Conservation (phyloP, 2,329 filamentous ascomycete species). For the Aphanocladium album region DNA sequence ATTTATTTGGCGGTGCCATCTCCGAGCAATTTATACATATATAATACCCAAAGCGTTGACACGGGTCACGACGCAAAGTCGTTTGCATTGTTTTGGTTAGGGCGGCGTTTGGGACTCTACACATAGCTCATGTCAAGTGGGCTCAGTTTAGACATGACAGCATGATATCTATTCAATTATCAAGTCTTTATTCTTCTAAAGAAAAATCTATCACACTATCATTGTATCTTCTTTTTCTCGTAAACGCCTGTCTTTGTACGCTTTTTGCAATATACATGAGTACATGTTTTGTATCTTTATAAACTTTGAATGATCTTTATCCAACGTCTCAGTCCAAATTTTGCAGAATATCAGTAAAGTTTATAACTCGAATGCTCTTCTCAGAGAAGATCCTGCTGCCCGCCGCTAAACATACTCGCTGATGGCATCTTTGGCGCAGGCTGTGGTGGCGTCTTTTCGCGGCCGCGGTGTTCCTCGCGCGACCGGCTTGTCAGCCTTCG, state of each 20-base stretch:
- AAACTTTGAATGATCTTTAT: background rate
- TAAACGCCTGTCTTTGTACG: background rate
- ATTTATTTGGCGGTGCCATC: background rate
- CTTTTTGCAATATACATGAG: background rate
- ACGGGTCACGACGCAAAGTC: background rate
- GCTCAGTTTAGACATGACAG: background rate
- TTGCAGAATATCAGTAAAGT: background rate
- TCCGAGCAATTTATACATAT: background rate
- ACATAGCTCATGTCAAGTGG: background rate
- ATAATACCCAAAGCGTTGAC: background rate
- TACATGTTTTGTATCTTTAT: background rate
- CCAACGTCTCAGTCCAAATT: background rate
- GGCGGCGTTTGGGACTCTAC: background rate
- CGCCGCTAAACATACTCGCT: conserved; percentile 25
- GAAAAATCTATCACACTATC: background rate
- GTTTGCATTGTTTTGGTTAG: background rate
- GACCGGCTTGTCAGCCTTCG: conserved; percentile 28
- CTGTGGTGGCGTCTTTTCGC: conserved; percentile 32
- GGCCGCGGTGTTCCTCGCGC: conserved; percentile 26
- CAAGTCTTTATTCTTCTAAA: background rate
- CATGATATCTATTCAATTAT: background rate
- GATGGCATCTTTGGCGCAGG: conserved; percentile 37
- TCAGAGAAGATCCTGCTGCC: conserved; percentile 33
- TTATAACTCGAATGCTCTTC: background rate
- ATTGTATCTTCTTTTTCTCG: background rate